Evolutionary conservation across 1,284 basidiomycete species (phyloP), one percentile per base, ranked within the genome.

Genomic region (Sutorius eximius): DNA sequence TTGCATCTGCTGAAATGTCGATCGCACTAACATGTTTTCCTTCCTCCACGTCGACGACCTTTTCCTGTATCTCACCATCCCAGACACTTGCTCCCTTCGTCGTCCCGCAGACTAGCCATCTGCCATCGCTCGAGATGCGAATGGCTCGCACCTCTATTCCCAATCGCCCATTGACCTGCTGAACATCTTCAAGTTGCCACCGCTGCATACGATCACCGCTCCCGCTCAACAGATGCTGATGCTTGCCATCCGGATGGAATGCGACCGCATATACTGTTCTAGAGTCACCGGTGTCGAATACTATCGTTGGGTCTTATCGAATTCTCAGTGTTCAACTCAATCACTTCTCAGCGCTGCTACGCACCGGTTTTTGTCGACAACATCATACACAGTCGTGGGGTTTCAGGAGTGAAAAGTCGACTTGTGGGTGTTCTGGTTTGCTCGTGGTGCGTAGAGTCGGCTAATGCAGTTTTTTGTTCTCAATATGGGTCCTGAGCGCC

Each of bases 21-120:
- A 47, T 7, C 1, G 16, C 16, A 18, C 0, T 3, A 16, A 46
- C 45, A 1, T 0, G 0, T 0, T 9, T 18, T 22, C 0, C 5
- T 3, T 5, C 22, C 3, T 27, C 20, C 4, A 46, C 20, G 0
- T 18, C 10, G 6, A 27, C 9, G 11, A 43, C 16, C 7, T 24
- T n/a, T n/a, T 43, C 16, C 2, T n/a, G 36, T 2, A 43, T 12
- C 2, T 46, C 22, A 2, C 2, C 15, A 10, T 45, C 30, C 44
- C 44, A 45, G 5, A 48, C n/a, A 10, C 37, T 29, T 20, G 27
- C 46, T 3, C 40, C 40, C 5, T 1, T 0, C 0, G 0, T 0
- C 2, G 46, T 18, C n/a, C n/a, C 46, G 20, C 18, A 48, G 3
- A 29, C 27, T 0, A 48, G 3, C 38, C 46, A 20, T 9, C 11